These are phyloP conservation scores for Sextonia rubra DNA, from an alignment of 164 flowering plant genomes.

Conservation along the genomic window DNA sequence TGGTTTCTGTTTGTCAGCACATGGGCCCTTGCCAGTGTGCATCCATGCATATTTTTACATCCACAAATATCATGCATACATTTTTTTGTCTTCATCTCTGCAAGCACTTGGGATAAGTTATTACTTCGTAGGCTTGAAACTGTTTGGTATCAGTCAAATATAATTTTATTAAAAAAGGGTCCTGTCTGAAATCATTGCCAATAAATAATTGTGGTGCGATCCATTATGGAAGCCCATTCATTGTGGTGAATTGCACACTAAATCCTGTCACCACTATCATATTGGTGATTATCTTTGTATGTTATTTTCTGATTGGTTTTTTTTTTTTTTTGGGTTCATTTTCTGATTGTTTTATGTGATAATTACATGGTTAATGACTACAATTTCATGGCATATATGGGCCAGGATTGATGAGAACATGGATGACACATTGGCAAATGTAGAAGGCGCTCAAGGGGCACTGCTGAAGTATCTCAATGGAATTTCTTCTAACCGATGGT, in stretches of 20 bases:
- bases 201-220: too few species aligned
- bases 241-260: too few species aligned
- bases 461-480: conserved; percentile 72
- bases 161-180: too few species aligned
- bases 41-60: not conserved
- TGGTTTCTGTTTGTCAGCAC: not conserved
- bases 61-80: not conserved
- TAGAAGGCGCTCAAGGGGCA: conserved; percentile 87
- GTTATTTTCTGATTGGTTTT: not conserved
- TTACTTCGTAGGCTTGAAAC: not conserved
- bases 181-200: too few species aligned
- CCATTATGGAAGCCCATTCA: too few species aligned
- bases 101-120: not conserved
- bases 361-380: not conserved
- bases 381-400: not conserved
- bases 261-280: too few species aligned
- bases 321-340: too few species aligned
- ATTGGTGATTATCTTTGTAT: too few species aligned
- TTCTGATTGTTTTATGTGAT: not conserved
- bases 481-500: conserved; percentile 88
- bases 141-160: not conserved
- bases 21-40: not conserved
- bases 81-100: too few species aligned
- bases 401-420: conserved; percentile 93
- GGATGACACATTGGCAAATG: conserved; percentile 85